These are phyloP conservation scores for Cercospora sojina DNA, from an alignment of 2,329 filamentous ascomycete genomes.

Conservation along the genomic window DNA sequence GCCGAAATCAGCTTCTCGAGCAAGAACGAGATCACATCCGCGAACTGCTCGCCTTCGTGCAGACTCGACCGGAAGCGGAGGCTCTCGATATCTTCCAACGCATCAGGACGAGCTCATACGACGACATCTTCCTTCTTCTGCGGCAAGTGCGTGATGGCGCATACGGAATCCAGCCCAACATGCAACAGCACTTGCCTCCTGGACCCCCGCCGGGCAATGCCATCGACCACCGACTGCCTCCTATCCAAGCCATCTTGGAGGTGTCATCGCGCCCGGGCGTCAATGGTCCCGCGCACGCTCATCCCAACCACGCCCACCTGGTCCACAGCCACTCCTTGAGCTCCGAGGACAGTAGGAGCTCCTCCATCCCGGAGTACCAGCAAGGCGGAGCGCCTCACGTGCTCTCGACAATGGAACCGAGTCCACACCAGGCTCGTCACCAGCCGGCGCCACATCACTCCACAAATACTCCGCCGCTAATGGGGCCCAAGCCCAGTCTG, in stretches of 20 bases:
- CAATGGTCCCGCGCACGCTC: background rate
- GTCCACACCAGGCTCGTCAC: background rate
- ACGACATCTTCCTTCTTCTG: conserved; percentile 29
- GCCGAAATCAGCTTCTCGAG: conserved; percentile 35
- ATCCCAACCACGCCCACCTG: conserved; percentile 17
- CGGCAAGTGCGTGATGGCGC: conserved; percentile 24
- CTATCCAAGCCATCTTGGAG: conserved; percentile 27
- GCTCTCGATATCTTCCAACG: conserved; percentile 35
- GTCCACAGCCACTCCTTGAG: conserved; percentile 25
- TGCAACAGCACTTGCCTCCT: conserved; percentile 7
- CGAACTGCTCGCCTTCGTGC: conserved; percentile 33
- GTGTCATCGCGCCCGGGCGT: conserved; percentile 15
- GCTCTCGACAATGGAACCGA: conserved; percentile 13
- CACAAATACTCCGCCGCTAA: conserved; percentile 4
- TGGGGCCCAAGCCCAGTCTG: conserved; percentile 10
- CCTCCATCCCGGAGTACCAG: conserved; percentile 16
- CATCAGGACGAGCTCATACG: conserved; percentile 28
- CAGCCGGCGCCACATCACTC: conserved; percentile 6
- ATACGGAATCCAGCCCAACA: conserved; percentile 15
- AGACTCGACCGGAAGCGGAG: conserved; percentile 32
- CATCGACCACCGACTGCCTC: conserved; percentile 25
- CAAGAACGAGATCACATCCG: conserved; percentile 34
- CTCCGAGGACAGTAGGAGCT: conserved; percentile 27
- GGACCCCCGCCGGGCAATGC: conserved; percentile 11
- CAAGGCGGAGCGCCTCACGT: background rate